Conservation (phyloP, 75 land plant species). For the Ceratopteris richardii region DNA sequence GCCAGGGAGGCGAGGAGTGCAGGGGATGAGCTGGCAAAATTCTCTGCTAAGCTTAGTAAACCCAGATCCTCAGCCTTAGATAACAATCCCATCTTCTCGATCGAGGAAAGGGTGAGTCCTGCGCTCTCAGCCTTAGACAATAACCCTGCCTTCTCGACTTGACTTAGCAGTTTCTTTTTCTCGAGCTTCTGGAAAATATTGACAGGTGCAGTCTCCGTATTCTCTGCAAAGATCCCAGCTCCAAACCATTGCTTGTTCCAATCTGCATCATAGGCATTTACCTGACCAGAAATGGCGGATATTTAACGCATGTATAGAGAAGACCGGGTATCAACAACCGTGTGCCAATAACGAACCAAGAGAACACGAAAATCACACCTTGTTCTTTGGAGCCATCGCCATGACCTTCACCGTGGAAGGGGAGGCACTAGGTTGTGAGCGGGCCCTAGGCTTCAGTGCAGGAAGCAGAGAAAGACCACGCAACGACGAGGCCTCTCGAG, state of each 20-base stretch:
- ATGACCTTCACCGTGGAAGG: too few species aligned
- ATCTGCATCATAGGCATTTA: conserved; percentile 67
- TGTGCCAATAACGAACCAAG: too few species aligned
- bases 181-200: conserved; percentile 85
- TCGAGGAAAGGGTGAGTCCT: conserved; percentile 71
- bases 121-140: conserved; percentile 84
- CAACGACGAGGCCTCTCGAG: too few species aligned
- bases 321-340: too few species aligned
- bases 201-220: conserved; percentile 57
- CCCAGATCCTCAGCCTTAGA: conserved; percentile 95
- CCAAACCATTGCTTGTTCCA: conserved; percentile 97
- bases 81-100: conserved; percentile 83
- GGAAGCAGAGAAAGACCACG: too few species aligned
- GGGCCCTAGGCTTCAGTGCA: too few species aligned
- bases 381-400: too few species aligned
- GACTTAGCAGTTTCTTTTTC: conserved; percentile 61
- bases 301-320: too few species aligned
- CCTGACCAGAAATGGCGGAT: too few species aligned
- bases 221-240: conserved; percentile 80
- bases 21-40: conserved; percentile 72
- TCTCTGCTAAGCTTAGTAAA: conserved; percentile 77
- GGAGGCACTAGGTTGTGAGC: too few species aligned
- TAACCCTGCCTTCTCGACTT: too few species aligned
- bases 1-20: conserved; percentile 46
- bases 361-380: too few species aligned